These are phyloP conservation scores for Mrakia gelida DNA, from an alignment of 768 basidiomycete species.

Conservation along the genomic window DNA sequence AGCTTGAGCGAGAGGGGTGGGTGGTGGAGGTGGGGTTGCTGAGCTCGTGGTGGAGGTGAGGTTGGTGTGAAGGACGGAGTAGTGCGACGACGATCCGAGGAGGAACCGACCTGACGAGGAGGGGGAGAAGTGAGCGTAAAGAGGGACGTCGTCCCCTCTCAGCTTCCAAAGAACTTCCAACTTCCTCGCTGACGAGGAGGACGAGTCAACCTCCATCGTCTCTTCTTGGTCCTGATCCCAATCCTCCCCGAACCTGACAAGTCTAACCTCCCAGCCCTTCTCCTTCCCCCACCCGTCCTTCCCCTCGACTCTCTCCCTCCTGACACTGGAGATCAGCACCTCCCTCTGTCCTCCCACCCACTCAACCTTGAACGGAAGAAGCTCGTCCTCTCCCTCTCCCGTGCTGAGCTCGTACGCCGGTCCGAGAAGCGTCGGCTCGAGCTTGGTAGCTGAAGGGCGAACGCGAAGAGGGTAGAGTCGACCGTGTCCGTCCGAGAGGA, in stretches of 20 bases:
- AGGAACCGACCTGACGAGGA: neutral
- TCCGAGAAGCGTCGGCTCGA: neutral
- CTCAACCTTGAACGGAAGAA: slow-evolving; percentile 31
- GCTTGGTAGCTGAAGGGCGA: slow-evolving; percentile 13
- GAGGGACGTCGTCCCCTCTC: slow-evolving; percentile 15
- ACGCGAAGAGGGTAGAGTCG: slow-evolving; percentile 55
- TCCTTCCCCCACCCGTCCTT: slow-evolving; percentile 19
- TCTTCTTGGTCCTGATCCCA: slow-evolving; percentile 16
- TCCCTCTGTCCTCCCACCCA: slow-evolving; percentile 27
- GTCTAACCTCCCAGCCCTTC: slow-evolving; percentile 25
- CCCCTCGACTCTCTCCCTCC: neutral
- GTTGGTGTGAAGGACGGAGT: slow-evolving; percentile 51
- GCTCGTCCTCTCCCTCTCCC: neutral
- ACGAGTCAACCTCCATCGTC: neutral
- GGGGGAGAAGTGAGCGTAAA: neutral
- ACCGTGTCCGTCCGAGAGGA: slow-evolving; percentile 70
- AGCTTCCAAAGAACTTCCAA: slow-evolving; percentile 26
- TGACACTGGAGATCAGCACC: slow-evolving; percentile 5
- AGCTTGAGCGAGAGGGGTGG: slow-evolving; percentile 53
- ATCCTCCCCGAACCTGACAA: slow-evolving; percentile 20
- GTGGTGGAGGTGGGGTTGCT: slow-evolving; percentile 61
- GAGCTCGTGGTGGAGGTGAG: slow-evolving; percentile 49
- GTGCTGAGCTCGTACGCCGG: slow-evolving; percentile 23
- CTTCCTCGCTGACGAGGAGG: neutral
- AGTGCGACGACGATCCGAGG: slow-evolving; percentile 18